phyloP scores from a whole-genome alignment of 495 filamentous ascomycete genomes.

The Xylaria longipes region DNA sequence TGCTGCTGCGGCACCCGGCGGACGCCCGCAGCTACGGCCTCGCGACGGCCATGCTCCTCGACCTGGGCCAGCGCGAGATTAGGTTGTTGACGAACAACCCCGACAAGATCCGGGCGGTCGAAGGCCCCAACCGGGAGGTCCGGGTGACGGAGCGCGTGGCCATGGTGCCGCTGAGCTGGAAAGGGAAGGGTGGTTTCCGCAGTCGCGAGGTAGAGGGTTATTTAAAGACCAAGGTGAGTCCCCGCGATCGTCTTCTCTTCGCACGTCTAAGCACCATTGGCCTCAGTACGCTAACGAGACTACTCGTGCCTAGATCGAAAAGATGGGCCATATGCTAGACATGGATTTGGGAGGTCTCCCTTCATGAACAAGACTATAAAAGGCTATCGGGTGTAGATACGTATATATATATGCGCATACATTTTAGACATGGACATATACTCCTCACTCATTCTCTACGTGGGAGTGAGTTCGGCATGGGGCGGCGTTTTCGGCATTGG shows the following conservation, averaged over 20 bases:
- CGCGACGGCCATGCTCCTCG: conserved; percentile 90
- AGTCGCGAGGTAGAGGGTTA: conserved; percentile 92
- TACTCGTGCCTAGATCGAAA: conserved; percentile 61
- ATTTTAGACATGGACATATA: conserved; percentile 12
- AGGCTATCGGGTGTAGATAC: neutral
- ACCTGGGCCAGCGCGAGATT: conserved; percentile 80
- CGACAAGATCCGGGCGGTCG: conserved; percentile 93
- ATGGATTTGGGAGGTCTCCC: conserved; percentile 35
- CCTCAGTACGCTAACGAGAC: neutral
- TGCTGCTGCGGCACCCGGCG: conserved; percentile 88
- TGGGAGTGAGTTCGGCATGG: neutral
- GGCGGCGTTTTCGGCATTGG: conserved; percentile 8
- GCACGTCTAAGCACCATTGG: neutral
- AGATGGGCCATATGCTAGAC: conserved; percentile 72
- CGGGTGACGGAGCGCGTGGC: conserved; percentile 87
- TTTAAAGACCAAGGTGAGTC: conserved; percentile 85
- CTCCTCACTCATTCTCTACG: conserved; percentile 2
- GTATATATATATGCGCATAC: neutral
- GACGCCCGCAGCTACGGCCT: conserved; percentile 94
- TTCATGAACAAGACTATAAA: neutral
- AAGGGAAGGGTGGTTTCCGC: conserved; percentile 79
- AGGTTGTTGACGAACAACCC: conserved; percentile 96
- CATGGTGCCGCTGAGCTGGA: conserved; percentile 97
- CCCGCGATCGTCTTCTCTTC: neutral
- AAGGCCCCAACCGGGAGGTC: conserved; percentile 87